These are phyloP conservation scores for Zygosaccharomyces bailii DNA, from an alignment of 805 yeast genomes.

Conservation along the genomic window DNA sequence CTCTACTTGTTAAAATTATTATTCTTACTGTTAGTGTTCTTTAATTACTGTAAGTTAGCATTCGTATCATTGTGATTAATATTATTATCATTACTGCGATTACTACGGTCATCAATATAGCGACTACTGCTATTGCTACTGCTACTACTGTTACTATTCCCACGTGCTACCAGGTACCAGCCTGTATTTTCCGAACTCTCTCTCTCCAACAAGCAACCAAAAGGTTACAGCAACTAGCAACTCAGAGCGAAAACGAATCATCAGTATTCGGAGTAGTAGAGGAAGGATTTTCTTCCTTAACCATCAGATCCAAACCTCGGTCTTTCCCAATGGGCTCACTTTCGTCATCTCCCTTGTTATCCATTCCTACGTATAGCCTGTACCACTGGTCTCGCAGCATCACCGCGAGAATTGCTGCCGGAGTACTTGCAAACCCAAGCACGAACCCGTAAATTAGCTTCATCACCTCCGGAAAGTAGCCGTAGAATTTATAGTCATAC, in stretches of 20 bases:
- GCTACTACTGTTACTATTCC: background rate
- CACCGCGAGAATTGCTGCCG: slow-evolving; percentile 18
- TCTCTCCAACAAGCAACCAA: background rate
- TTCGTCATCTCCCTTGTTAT: background rate
- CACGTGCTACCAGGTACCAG: background rate
- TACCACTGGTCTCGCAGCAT: slow-evolving; percentile 21
- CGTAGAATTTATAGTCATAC: slow-evolving; percentile 22
- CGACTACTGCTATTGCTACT: background rate
- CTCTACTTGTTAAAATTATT: too few species aligned
- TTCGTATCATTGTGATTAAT: too few species aligned
- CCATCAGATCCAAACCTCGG: background rate
- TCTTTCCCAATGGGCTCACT: background rate
- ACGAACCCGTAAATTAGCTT: slow-evolving; percentile 25
- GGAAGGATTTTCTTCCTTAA: background rate
- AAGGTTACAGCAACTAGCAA: background rate
- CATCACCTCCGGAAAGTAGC: slow-evolving; percentile 25
- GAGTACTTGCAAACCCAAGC: slow-evolving; percentile 21
- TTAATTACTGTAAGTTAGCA: too few species aligned
- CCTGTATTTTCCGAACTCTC: background rate
- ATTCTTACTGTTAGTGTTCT: too few species aligned
- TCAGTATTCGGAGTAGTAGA: background rate
- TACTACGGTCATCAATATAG: too few species aligned
- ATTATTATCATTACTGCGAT: too few species aligned
- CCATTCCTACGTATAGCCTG: slow-evolving; percentile 2
- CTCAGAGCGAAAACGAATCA: background rate